Percentiles rank a stretch among this genome's conserved stretches.
These are phyloP conservation scores for Tuctoria greenei DNA, from an alignment of 176 grass and related monocot species.

Conservation along the genomic window DNA sequence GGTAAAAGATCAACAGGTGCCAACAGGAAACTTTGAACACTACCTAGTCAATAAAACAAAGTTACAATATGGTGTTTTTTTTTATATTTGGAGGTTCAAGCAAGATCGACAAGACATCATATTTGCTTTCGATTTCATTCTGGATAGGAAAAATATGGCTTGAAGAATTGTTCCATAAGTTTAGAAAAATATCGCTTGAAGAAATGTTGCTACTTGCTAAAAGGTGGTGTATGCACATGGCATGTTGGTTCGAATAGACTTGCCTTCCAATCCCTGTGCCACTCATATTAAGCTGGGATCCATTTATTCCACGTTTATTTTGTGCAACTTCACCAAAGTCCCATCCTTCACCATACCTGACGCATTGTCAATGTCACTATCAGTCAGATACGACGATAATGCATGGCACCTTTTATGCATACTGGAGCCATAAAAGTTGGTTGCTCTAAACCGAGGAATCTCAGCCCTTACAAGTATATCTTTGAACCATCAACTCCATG, in stretches of 20 bases:
- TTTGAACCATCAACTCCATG: constrained; percentile 88
- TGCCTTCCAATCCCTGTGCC: constrained; percentile 89
- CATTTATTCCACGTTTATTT: constrained; percentile 91
- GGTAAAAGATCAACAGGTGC: neutral
- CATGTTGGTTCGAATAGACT: constrained; percentile 14
- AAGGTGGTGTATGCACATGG: neutral
- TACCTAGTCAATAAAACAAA: constrained; percentile 6
- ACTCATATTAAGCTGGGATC: constrained; percentile 82
- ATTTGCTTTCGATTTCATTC: neutral
- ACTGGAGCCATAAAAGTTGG: constrained; percentile 8
- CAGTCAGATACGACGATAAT: neutral
- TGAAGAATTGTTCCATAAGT: neutral
- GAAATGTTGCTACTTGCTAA: neutral
- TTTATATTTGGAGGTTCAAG: neutral
- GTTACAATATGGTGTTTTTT: neutral
- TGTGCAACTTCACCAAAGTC: constrained; percentile 85
- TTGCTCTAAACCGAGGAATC: constrained; percentile 24
- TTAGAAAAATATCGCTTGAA: neutral
- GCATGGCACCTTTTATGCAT: neutral
- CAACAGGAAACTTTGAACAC: constrained; percentile 2
- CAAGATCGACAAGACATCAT: neutral
- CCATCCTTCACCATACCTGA: constrained; percentile 97
- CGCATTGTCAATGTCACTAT: constrained; percentile 16
- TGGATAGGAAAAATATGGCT: neutral
- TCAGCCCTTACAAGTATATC: constrained; percentile 75